These are phyloP conservation scores for Chalciporus chontae DNA, from an alignment of 768 basidiomycete genomes.

Conservation along the genomic window DNA sequence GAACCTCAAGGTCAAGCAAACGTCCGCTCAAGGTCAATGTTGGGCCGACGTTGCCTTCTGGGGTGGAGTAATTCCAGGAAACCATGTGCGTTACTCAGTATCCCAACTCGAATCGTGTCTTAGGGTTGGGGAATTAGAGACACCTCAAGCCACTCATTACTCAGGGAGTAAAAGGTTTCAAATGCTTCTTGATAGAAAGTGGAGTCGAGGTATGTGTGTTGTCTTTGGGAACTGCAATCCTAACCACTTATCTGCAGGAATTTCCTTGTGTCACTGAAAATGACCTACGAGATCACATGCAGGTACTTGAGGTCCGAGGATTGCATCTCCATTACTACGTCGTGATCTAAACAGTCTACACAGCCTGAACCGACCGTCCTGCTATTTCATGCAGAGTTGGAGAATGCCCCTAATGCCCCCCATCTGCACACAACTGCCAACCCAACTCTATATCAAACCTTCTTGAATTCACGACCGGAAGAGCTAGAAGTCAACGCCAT, in stretches of 20 bases:
- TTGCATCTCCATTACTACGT: background rate
- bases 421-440: conserved; percentile 30
- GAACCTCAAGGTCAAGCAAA: conserved; percentile 69
- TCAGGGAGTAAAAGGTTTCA: conserved; percentile 91
- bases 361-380: conserved; percentile 71
- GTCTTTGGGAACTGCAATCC: conserved; percentile 2
- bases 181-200: conserved; percentile 94
- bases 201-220: conserved; percentile 74
- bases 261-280: conserved; percentile 81
- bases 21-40: conserved; percentile 66
- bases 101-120: background rate
- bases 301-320: conserved; percentile 58
- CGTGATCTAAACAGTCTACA: conserved; percentile 7
- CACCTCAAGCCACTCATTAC: conserved; percentile 73
- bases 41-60: conserved; percentile 74
- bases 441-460: conserved; percentile 68
- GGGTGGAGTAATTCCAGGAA: conserved; percentile 93
- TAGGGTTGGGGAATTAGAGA: conserved; percentile 37
- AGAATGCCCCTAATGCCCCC: conserved; percentile 24
- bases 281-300: conserved; percentile 71
- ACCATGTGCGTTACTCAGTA: conserved; percentile 51
- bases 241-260: conserved; percentile 52
- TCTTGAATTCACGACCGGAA: conserved; percentile 81
- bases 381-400: conserved; percentile 92
- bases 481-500: conserved; percentile 81